These are phyloP conservation scores for Phlebiopsis gigantea DNA, from an alignment of 768 basidiomycete genomes.

Conservation along the genomic window DNA sequence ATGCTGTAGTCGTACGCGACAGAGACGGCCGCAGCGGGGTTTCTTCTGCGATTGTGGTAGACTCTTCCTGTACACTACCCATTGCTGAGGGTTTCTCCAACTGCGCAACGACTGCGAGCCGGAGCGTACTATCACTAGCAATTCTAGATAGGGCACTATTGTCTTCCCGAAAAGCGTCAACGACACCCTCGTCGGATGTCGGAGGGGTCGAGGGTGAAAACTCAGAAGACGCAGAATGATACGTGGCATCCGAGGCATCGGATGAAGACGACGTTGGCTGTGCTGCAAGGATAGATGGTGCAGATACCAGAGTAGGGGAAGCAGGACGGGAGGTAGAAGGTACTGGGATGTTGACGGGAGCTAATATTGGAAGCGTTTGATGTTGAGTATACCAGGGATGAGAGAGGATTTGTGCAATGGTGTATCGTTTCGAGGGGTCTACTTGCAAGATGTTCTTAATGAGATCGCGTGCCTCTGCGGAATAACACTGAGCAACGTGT, in stretches of 20 bases:
- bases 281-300: conserved; percentile 26
- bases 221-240: conserved; percentile 50
- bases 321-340: conserved; percentile 25
- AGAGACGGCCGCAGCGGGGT: conserved; percentile 24
- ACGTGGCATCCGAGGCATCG: conserved; percentile 42
- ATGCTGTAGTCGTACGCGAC: conserved; percentile 19
- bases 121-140: conserved; percentile 36
- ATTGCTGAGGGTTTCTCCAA: conserved; percentile 27
- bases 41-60: conserved; percentile 19
- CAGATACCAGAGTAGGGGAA: conserved; percentile 25
- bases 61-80: conserved; percentile 52
- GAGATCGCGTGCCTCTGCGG: conserved; percentile 77
- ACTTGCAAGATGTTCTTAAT: conserved; percentile 72
- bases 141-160: conserved; percentile 40
- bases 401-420: conserved; percentile 78
- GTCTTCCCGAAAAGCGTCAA: conserved; percentile 15
- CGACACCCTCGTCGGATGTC: conserved; percentile 44
- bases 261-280: conserved; percentile 37
- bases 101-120: background rate
- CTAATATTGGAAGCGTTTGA: background rate
- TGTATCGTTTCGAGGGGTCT: conserved; percentile 69
- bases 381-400: conserved; percentile 74
- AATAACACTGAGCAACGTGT: background rate
- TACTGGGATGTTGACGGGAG: conserved; percentile 11
- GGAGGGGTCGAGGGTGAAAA: conserved; percentile 47